Evolutionary conservation across 306 rosid species (phyloP).

Genomic region (Begonia loranthoides): DNA sequence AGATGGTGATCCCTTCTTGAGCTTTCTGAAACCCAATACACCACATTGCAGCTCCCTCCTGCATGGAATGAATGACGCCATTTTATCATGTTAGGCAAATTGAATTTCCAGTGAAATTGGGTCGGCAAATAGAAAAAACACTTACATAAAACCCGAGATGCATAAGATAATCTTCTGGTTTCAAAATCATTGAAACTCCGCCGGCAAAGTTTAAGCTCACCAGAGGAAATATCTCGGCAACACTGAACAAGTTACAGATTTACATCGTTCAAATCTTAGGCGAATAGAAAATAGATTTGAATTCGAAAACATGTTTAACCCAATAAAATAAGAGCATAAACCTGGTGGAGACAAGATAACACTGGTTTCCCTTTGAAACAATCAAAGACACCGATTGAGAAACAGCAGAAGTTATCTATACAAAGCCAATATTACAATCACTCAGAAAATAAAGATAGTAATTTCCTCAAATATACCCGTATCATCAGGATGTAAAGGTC

Average conservation of each 20-base stretch:
- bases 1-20: constrained; percentile 62
- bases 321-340: no score
- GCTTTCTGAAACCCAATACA: constrained; percentile 76
- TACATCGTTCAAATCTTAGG: constrained; percentile 16
- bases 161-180: constrained; percentile 79
- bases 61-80: constrained; percentile 7
- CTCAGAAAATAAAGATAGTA: constrained; percentile 8
- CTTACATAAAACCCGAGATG: constrained; percentile 46
- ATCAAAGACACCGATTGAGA: constrained; percentile 46
- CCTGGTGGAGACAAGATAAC: constrained; percentile 77
- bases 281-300: background rate
- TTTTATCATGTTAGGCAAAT: no score
- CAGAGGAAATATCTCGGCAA: constrained; percentile 51
- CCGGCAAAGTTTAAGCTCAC: constrained; percentile 81
- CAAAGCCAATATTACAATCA: constrained; percentile 7
- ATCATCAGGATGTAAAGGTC: background rate
- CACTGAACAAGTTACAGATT: constrained; percentile 32
- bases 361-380: constrained; percentile 64
- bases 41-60: constrained; percentile 73
- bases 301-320: background rate
- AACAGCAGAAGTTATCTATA: constrained; percentile 59
- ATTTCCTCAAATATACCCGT: constrained; percentile 26
- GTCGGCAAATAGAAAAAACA: constrained; percentile 1
- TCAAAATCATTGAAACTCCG: constrained; percentile 78
- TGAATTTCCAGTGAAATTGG: no score